Base-by-base conservation (phyloP, 306 rosid genomes). In the Prinsepia uniflora region DNA sequence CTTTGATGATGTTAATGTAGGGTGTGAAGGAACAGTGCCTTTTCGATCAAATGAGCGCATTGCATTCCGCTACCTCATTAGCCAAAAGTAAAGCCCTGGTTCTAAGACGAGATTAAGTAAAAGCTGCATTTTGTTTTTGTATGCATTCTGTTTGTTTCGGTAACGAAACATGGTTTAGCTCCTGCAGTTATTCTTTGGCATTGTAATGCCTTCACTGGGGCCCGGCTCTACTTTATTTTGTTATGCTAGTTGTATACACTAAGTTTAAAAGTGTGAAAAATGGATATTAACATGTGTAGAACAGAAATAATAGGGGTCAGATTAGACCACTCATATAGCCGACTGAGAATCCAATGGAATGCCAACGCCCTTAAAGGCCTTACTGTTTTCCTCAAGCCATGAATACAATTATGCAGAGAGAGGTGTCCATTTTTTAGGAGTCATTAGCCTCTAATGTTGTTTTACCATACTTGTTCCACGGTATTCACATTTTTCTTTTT, bases 21-120 rank as follows among this genome's bases (percentile, higher is more conserved):
- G 99, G 64, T 76, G 91, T 73, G 99, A 94, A 84, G 99, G 99
- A 76, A 94, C 99, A 46, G 90, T 94, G 63, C 99, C 97, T 46
- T 94, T 89, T 84, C 83, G 99, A 49, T 75, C 97, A 47, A 87
- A 87, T 68, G 99, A 91, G 80, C 92, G 97, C 75, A 94, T 94
- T 73, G 99, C 96, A 63, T 94, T 94, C 75, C 89, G 92, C 78
- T 94, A 77, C 84, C 97, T 94, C 65, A 91, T 89, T 65, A 91
- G 99, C 78, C 96, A 94, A 86, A 94, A 94, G 99, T 94, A 89
- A 76, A 67, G 68, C 43, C 42, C 67, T 78, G 56, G 52, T 79
- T 81, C 78, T 57, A 63, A 12, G 52, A 57, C 24, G 43, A 50
- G 44, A 19, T 59, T 74, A 45, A 56, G 19, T 61, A 41, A 60